These are phyloP conservation scores for Ceratobasidium sp. DNA, from an alignment of 1,284 basidiomycete genomes.

Conservation along the genomic window DNA sequence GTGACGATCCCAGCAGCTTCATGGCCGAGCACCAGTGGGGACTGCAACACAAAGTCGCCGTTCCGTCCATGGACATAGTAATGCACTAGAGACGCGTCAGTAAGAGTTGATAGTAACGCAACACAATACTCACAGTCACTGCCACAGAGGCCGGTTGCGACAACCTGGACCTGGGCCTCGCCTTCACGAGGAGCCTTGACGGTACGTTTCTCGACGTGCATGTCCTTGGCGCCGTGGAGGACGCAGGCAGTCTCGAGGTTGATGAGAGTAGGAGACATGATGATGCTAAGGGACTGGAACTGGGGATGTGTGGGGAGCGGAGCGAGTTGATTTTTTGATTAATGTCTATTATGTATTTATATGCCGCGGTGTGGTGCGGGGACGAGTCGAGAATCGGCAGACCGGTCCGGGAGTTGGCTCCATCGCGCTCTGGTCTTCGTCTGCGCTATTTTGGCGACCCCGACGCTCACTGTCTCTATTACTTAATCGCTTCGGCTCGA, in stretches of 20 bases:
- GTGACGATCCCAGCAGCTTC: constrained; percentile 89
- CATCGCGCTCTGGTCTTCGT: not conserved
- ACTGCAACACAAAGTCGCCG: constrained; percentile 88
- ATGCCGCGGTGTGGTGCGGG: constrained; percentile 44
- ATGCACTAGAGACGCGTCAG: constrained; percentile 66
- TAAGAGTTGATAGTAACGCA: not conserved
- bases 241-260: constrained; percentile 73
- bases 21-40: constrained; percentile 90
- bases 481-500: constrained; percentile 35
- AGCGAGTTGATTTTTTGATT: constrained; percentile 43
- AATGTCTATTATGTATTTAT: not conserved
- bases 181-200: constrained; percentile 75
- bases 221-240: constrained; percentile 78
- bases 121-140: constrained; percentile 77
- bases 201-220: constrained; percentile 76
- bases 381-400: constrained; percentile 11
- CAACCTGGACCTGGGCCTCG: constrained; percentile 80
- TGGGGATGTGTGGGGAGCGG: constrained; percentile 37
- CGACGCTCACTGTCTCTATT: constrained; percentile 6
- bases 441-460: constrained; percentile 36
- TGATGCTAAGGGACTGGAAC: constrained; percentile 49
- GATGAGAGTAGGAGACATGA: constrained; percentile 72
- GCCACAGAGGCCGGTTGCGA: constrained; percentile 91
- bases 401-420: constrained; percentile 33
- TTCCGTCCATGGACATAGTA: constrained; percentile 91